A percentile compares a stretch with the other conserved stretches of the same genome.
phyloP scores from a whole-genome alignment of 345 rosid genomes.

The Linum usitatissimum region DNA sequence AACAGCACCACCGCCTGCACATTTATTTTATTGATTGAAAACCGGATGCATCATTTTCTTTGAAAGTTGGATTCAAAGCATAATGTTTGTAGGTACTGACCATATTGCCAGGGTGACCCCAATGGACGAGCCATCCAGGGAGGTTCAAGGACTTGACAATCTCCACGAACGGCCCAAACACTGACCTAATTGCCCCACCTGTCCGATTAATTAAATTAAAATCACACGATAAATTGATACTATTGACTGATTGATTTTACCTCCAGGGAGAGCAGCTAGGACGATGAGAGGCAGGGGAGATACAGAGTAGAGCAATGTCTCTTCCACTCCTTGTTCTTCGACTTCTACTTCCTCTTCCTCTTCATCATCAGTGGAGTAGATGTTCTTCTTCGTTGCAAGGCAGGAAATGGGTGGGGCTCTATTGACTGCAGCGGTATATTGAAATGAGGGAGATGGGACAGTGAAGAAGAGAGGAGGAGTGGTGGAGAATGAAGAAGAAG shows the following conservation, averaged over 20 bases:
- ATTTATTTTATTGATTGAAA: too few species aligned
- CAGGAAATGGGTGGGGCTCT: constrained; percentile 10
- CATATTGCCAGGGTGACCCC: constrained; percentile 97
- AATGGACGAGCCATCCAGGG: constrained; percentile 88
- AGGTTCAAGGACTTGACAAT: constrained; percentile 62
- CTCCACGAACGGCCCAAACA: constrained; percentile 68
- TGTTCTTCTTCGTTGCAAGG: constrained; percentile 22
- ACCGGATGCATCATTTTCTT: too few species aligned
- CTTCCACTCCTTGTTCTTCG: constrained; percentile 16
- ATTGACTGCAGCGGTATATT: constrained; percentile 14
- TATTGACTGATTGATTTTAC: constrained; percentile 15
- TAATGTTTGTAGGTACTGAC: constrained; percentile 17
- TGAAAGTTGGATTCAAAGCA: too few species aligned
- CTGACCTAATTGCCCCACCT: constrained; percentile 65
- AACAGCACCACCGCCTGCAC: constrained; percentile 83
- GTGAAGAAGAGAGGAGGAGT: constrained; percentile 9
- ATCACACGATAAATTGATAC: neutral
- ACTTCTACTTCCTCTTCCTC: constrained; percentile 4
- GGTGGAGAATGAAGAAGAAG: constrained; percentile 14
- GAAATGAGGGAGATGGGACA: constrained; percentile 15
- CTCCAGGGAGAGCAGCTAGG: constrained; percentile 82
- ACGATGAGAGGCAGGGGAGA: constrained; percentile 53
- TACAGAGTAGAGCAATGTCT: constrained; percentile 58
- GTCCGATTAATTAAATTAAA: neutral
- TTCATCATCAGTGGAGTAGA: constrained; percentile 3